Evolutionary conservation across 139 green algal species (phyloP), one percentile per base, ranked within the genome.

Genomic region (Trebouxia sp.): DNA sequence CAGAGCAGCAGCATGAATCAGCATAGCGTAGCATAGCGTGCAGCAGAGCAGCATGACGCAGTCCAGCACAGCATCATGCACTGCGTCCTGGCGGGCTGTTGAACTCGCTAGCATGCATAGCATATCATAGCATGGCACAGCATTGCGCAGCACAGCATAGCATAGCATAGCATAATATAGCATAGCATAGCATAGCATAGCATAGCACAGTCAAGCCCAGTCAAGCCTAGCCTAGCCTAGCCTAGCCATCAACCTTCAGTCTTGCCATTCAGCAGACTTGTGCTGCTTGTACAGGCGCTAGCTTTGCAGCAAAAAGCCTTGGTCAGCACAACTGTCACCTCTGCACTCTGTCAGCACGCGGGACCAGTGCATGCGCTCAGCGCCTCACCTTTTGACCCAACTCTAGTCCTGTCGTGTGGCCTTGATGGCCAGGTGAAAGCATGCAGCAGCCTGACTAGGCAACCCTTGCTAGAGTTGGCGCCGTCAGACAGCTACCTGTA

Each of bases 361-460:
- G 90, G 89, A 0, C 66, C 85, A 1, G 87, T 91, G 30, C 88
- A 90, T 78, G 85, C 65, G 6, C 2, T 93, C 14, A 74, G 84
- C 58, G 87, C 77, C 79, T 92, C 81, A n/a, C 88, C 89, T 7
- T 89, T 90, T 74, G 81, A 89, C 75, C 84, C 85, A 28, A 62
- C 48, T 17, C 77, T 92, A 32, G 86, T 87, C 65, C 51, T 91
- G 28, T 84, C 78, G 17, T 75, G 65, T 55, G 88, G 87, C n/a
- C 83, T 82, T 6, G 90, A 94, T 76, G 89, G 89, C 78, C 86
- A 55, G 39, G 45, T 91, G 62, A 86, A 80, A 3, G 42, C 93
- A 30, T 89, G 90, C 81, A 85, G 84, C n/a, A 50, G 79, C 15
- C 83, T 91, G 48, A 58, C 66, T n/a, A 50, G 82, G 37, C 79